Conservation (phyloP, 495 filamentous ascomycete genomes). For the Talaromyces thailandensis region DNA sequence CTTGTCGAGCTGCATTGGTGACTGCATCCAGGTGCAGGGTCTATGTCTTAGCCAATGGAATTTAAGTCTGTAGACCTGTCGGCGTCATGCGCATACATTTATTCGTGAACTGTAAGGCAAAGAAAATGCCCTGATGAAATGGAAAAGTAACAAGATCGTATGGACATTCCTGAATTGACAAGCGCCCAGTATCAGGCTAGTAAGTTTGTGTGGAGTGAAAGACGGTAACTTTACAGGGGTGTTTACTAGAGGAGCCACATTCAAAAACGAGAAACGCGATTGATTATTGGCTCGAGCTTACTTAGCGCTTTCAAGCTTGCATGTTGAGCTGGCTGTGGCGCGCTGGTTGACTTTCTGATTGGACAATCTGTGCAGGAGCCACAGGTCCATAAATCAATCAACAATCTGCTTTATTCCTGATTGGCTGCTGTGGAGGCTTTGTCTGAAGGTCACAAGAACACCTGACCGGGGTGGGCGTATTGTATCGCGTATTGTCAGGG, state of each 20-base stretch:
- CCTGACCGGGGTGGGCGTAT: background rate
- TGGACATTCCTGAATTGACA: background rate
- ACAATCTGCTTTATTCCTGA: background rate
- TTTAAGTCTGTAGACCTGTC: background rate
- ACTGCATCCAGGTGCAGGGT: background rate
- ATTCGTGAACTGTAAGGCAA: background rate
- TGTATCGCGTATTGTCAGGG: background rate
- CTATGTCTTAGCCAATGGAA: background rate
- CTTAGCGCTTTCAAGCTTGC: background rate
- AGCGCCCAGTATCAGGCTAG: background rate
- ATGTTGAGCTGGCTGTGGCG: constrained; percentile 3
- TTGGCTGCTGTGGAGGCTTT: background rate
- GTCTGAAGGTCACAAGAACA: constrained; percentile 2
- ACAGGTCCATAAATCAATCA: background rate
- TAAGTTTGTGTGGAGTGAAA: background rate
- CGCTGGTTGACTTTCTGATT: background rate
- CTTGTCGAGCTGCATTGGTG: background rate
- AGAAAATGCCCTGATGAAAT: background rate
- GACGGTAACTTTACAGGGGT: background rate
- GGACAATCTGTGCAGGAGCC: background rate
- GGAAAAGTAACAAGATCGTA: background rate
- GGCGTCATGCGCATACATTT: background rate
- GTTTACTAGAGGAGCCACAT: background rate
- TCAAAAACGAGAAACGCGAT: background rate
- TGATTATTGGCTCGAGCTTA: background rate